Evolutionary conservation across 2,329 filamentous ascomycete genomes (phyloP), one percentile per base, ranked within the genome.

Genomic region (Aspergillus unguis): DNA sequence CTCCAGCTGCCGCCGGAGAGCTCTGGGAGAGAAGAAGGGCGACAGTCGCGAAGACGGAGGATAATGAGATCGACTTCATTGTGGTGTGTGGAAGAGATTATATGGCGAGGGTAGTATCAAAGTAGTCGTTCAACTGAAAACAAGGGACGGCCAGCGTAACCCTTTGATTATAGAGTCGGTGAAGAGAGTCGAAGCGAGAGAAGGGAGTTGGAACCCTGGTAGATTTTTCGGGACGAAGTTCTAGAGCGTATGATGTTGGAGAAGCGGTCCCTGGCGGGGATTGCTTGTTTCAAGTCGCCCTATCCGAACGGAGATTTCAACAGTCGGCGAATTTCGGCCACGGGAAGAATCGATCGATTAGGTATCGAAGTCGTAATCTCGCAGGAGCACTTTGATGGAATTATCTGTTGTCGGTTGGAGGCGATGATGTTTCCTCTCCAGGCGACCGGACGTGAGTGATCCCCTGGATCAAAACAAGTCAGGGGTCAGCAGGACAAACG

Each of bases 141-240:
- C 48, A 57, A 65, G 68, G 68, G 62, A 72, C 70, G 70, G 62
- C 70, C 70, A 40, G 70, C 70, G 70, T 69, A 64, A 64, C 67
- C 69, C 68, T 71, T 57, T 37, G 17, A 17, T 17, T 17, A 17
- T 17, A 17, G 17, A 17, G 17, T 17, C 17, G 17, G 17, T 17
- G 17, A 17, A 17, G 17, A 37, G 23, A 41, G 28, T 38, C 26
- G 31, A 54, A 52, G 48, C 41, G 47, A 55, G 28, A 52, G 48
- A 29, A 43, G n/a, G 31, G 36, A 45, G 27, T 45, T 46, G 45
- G 46, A 36, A 46, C 45, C 42, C 48, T 27, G 46, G 45, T 38
- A 45, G 17, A 49, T 25, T 36, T 42, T 43, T 49, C 47, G 35
- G 40, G 53, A 52, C 50, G 25, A 38, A 29, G 44, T 28, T 27